Conservation (phyloP, 2,329 filamentous ascomycete species). For the Phialocephala sp. region DNA sequence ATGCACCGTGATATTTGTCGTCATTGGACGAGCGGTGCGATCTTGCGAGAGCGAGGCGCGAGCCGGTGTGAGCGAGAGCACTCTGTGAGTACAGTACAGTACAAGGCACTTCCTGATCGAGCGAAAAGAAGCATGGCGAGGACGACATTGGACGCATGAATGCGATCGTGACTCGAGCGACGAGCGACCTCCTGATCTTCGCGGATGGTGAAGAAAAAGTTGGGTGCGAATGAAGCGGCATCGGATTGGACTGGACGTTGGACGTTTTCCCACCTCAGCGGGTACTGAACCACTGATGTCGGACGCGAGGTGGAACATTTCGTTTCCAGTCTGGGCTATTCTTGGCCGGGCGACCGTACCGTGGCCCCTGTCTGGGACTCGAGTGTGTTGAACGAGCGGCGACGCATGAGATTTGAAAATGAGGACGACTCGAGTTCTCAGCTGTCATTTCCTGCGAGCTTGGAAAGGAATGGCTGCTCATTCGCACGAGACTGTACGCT, state of each 20-base stretch:
- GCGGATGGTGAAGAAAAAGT: background rate
- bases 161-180: background rate
- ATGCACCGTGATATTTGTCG: conserved; percentile 7
- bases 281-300: background rate
- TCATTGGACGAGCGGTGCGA: conserved; percentile 1
- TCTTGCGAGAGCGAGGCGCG: background rate
- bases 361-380: no score
- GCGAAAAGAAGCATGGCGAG: background rate
- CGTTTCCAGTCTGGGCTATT: background rate
- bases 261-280: background rate
- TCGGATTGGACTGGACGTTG: no score
- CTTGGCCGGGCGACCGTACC: no score
- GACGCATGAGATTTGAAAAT: no score
- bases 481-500: no score
- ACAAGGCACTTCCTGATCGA: background rate
- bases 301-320: background rate
- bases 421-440: no score
- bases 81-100: background rate
- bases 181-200: background rate
- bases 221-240: background rate
- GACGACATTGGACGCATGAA: background rate
- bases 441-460: no score
- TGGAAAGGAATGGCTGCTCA: no score
- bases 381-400: no score
- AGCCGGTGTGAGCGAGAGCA: background rate